Base-by-base conservation (phyloP, 805 yeast species). In the Yarrowia osloensis region DNA sequence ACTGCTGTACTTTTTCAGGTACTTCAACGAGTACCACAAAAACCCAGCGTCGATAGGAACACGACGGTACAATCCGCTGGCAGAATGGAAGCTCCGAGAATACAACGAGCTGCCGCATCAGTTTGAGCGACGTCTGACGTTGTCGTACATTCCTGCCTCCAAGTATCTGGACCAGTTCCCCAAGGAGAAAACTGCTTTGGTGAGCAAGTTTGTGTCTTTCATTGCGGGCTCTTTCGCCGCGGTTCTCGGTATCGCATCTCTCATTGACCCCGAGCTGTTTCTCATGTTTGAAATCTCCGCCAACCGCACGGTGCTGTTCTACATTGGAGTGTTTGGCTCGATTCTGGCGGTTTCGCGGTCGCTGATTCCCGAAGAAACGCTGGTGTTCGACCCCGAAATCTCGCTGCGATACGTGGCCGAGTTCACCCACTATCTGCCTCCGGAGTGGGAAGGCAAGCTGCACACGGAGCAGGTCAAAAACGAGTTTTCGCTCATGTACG, bases 51-150 rank as follows among this genome's bases (percentile, higher is more conserved):
- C 91, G 12, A 81, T 95, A 66, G 88, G 91, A 6, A 82, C 92
- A 2, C 81, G 99, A 55, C 96, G 92, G 72, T 95, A 91, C 74
- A 91, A 98, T 0, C 97, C 98, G 0, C 85, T 85, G 77, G 98
- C 98, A 0, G 93, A 90, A 73, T 95, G 98, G 98, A 91, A 88
- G 74, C 84, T 95, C 73, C 81, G 99, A 67, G 99, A 95, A 73
- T 91, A 89, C 74, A 95, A 95, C 76, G 99, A 95, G 74, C 81
- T 95, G 9, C 91, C 91, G 50, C 99, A 95, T 76, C 82, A 94
- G 29, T 95, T 95, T 77, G 86, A 86, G 67, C 86, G 88, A 71
- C 81, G 99, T 61, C 77, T 95, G 46, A 90, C 87, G 55, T 77
- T 90, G 69, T 90, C 97, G 63, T 84, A 86, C 33, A 89, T 85